Conservation (phyloP, 805 yeast species). For the Hanseniaspora jakobsenii region DNA sequence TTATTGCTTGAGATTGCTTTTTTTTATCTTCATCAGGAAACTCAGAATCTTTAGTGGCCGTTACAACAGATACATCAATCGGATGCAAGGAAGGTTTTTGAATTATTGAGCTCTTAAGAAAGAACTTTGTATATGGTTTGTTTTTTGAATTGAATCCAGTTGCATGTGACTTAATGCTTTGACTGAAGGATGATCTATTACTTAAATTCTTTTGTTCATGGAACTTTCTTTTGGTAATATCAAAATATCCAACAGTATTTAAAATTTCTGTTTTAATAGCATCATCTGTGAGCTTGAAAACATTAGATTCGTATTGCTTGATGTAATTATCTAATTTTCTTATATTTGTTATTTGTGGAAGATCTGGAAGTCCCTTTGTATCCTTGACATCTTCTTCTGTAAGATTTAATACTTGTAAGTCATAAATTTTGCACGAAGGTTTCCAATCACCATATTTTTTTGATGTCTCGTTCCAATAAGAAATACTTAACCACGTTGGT, state of each 20-base stretch:
- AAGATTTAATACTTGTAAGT: slow-evolving; percentile 94
- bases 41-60: slow-evolving; percentile 7
- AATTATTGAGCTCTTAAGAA: slow-evolving; percentile 11
- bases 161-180: background rate
- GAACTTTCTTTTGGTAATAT: slow-evolving; percentile 2
- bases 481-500: slow-evolving; percentile 92
- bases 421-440: slow-evolving; percentile 91
- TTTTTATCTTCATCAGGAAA: slow-evolving; percentile 9
- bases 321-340: slow-evolving; percentile 46
- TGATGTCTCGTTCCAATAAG: slow-evolving; percentile 61
- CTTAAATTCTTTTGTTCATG: slow-evolving; percentile 8
- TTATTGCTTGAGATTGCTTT: slow-evolving; percentile 7
- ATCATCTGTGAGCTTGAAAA: slow-evolving; percentile 30
- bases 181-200: background rate
- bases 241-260: slow-evolving; percentile 14
- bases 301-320: slow-evolving; percentile 51
- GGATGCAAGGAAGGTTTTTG: slow-evolving; percentile 2
- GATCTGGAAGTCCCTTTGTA: slow-evolving; percentile 46
- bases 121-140: slow-evolving; percentile 9
- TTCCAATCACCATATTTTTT: slow-evolving; percentile 53
- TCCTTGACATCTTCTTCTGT: slow-evolving; percentile 80
- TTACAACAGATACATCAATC: background rate
- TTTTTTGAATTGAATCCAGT: background rate
- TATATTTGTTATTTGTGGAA: slow-evolving; percentile 29
- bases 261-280: slow-evolving; percentile 1